Evolutionary conservation across 116 monocot genomes (phyloP).

Genomic region (Zostera marina): DNA sequence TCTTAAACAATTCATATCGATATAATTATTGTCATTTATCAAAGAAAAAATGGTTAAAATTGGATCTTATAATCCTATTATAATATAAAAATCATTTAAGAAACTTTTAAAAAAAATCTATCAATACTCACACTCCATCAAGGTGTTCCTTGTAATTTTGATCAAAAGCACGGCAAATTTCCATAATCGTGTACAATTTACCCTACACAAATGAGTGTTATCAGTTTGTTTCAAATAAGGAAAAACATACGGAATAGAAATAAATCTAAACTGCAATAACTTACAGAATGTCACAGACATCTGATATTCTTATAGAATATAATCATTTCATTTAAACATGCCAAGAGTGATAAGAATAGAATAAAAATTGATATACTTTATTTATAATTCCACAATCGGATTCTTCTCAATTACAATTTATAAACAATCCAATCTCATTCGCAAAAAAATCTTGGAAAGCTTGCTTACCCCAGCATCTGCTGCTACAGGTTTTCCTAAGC

Average conservation of each 20-base stretch:
- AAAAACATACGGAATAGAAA: background rate
- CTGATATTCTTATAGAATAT: background rate
- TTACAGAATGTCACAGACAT: too few species aligned
- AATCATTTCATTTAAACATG: too few species aligned
- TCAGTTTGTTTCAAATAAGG: background rate
- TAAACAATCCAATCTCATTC: background rate
- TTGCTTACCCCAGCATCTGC: conserved; percentile 67
- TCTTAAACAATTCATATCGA: background rate
- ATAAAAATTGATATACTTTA: background rate
- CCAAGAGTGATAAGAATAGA: background rate
- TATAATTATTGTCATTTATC: background rate
- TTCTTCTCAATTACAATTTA: background rate
- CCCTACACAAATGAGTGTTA: conserved; percentile 38
- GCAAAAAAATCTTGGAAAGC: background rate
- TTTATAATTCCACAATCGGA: background rate
- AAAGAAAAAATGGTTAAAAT: background rate
- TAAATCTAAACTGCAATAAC: background rate
- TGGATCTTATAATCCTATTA: background rate
- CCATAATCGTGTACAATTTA: conserved; percentile 88
- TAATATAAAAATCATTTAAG: too few species aligned
- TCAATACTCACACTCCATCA: conserved; percentile 84
- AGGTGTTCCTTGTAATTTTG: conserved; percentile 91
- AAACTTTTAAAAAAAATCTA: background rate
- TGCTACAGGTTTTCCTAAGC: conserved; percentile 74
- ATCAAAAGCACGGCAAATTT: conserved; percentile 87